Percentiles rank a stretch among this genome's conserved stretches.
These are phyloP conservation scores for Cytospora chrysosperma DNA, from an alignment of 2,329 filamentous ascomycete genomes.

Conservation along the genomic window DNA sequence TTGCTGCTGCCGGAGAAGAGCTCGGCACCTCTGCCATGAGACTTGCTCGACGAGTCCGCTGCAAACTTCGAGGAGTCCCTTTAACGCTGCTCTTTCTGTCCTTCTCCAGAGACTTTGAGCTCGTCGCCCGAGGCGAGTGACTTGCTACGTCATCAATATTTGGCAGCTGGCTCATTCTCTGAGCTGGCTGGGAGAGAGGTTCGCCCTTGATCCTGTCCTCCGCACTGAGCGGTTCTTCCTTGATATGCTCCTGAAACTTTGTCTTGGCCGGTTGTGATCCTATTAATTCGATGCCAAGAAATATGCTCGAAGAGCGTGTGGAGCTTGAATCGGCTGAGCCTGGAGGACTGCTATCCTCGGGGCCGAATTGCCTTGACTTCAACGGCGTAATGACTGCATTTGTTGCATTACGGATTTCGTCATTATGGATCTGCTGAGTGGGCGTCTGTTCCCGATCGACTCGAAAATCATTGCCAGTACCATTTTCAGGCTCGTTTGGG, in stretches of 20 bases:
- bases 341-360: not conserved
- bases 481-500: not conserved
- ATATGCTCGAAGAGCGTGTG: constrained; percentile 15
- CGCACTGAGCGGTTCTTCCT: not conserved
- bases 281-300: constrained; percentile 19
- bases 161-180: not conserved
- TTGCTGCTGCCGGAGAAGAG: not conserved
- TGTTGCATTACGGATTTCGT: constrained; percentile 2
- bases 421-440: not conserved
- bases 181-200: not conserved
- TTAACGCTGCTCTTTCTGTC: not conserved
- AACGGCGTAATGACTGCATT: not conserved
- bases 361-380: not conserved
- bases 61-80: constrained; percentile 7
- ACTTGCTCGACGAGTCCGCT: constrained; percentile 3
- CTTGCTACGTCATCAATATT: not conserved
- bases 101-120: not conserved
- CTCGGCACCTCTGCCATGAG: not conserved
- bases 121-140: not conserved
- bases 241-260: constrained; percentile 12
- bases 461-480: not conserved
- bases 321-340: constrained; percentile 16
- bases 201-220: not conserved
- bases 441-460: not conserved
- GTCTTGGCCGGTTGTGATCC: constrained; percentile 17